Conservation (phyloP, 257 asterid species). For the Echium plantagineum region DNA sequence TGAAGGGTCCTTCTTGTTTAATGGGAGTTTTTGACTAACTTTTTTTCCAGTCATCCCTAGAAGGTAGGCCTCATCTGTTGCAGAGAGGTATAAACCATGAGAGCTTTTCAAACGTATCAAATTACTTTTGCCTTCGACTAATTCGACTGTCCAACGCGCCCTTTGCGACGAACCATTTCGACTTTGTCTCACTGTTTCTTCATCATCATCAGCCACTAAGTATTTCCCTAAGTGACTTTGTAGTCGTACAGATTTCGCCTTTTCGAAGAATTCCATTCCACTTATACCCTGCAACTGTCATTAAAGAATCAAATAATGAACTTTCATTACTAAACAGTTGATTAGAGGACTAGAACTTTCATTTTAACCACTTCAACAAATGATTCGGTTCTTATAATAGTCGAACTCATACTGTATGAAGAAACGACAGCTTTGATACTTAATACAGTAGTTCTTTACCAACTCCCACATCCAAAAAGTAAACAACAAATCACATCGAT, state of each 20-base stretch:
- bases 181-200: conserved; percentile 28
- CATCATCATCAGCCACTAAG: conserved; percentile 27
- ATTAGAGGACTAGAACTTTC: too few relatives aligned
- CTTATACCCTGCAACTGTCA: conserved; percentile 3
- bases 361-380: too few relatives aligned
- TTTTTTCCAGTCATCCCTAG: conserved; percentile 74
- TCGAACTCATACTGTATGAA: too few relatives aligned
- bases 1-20: conserved; percentile 13
- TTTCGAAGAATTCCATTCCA: conserved; percentile 26
- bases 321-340: too few relatives aligned
- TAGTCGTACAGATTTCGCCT: conserved; percentile 23
- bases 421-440: too few relatives aligned
- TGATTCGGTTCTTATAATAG: too few relatives aligned
- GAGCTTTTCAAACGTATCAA: conserved; percentile 54
- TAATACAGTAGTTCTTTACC: too few relatives aligned
- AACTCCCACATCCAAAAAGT: too few relatives aligned
- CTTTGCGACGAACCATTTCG: conserved; percentile 19
- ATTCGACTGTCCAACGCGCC: conserved; percentile 56
- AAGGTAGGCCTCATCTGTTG: conserved; percentile 42
- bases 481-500: too few relatives aligned
- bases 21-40: conserved; percentile 37
- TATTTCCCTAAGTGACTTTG: conserved; percentile 29
- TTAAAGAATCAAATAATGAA: neutral
- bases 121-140: conserved; percentile 32
- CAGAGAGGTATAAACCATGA: conserved; percentile 65